These are phyloP conservation scores for Colletotrichum caudatum DNA, from an alignment of 2,329 filamentous ascomycete species.

Conservation along the genomic window DNA sequence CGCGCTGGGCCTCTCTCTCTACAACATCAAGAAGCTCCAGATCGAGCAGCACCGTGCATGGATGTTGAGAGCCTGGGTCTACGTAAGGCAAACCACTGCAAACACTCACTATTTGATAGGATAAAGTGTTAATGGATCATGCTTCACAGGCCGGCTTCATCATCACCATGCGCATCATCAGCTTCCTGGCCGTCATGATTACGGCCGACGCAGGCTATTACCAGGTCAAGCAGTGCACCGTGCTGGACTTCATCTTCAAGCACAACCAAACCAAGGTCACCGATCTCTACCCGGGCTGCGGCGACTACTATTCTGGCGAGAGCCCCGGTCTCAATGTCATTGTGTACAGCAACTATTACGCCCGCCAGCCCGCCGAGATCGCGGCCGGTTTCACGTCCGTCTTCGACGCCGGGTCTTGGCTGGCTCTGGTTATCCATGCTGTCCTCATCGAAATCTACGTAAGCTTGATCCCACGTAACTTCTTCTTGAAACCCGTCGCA, in stretches of 20 bases:
- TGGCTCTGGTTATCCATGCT: slow-evolving; percentile 42
- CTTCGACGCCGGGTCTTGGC: slow-evolving; percentile 65
- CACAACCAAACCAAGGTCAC: slow-evolving; percentile 44
- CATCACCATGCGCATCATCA: slow-evolving; percentile 62
- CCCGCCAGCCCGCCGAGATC: slow-evolving; percentile 46
- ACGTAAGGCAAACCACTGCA: slow-evolving; percentile 48
- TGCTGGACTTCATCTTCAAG: slow-evolving; percentile 57
- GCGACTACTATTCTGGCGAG: slow-evolving; percentile 50
- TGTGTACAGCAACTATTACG: slow-evolving; percentile 50
- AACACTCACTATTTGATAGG: not conserved
- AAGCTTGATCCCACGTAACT: slow-evolving; percentile 35
- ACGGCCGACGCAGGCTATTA: slow-evolving; percentile 48
- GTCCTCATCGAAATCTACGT: slow-evolving; percentile 45
- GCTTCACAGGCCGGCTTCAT: slow-evolving; percentile 56
- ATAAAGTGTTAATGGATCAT: not conserved
- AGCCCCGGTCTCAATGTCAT: slow-evolving; percentile 45
- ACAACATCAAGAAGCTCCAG: slow-evolving; percentile 70
- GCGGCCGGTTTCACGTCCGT: slow-evolving; percentile 57
- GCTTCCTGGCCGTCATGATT: slow-evolving; percentile 55
- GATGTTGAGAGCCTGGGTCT: slow-evolving; percentile 70
- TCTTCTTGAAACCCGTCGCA: not conserved
- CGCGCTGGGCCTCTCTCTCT: slow-evolving; percentile 60
- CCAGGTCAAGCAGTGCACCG: slow-evolving; percentile 58
- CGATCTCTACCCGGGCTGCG: slow-evolving; percentile 59
- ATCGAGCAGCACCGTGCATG: slow-evolving; percentile 74